phyloP scores from a whole-genome alignment of 345 rosid genomes.

The Crucihimalaya himalaica region DNA sequence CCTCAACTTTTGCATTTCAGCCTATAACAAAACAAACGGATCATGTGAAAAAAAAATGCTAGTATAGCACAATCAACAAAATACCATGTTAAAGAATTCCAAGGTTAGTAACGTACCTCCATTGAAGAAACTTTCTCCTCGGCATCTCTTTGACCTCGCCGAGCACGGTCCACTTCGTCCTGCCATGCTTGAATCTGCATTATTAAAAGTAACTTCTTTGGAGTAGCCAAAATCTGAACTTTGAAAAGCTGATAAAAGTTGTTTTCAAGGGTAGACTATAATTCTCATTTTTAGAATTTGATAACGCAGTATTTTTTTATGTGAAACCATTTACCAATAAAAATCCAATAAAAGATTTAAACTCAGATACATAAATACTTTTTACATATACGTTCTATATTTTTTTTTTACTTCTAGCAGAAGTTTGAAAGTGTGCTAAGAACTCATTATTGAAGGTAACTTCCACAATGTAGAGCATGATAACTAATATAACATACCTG shows the following conservation, averaged over 20 bases:
- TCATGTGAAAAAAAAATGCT: background rate
- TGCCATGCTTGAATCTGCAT: slow-evolving; percentile 91
- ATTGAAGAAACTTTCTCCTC: slow-evolving; percentile 86
- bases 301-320: slow-evolving; percentile 1
- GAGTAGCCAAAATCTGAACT: slow-evolving; percentile 28
- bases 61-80: slow-evolving; percentile 1
- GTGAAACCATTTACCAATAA: slow-evolving; percentile 12
- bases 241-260: background rate
- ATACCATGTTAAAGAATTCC: background rate
- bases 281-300: background rate
- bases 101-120: slow-evolving; percentile 59
- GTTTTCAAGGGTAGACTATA: slow-evolving; percentile 9
- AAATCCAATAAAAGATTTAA: slow-evolving; percentile 4
- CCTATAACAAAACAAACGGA: slow-evolving; percentile 53
- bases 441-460: background rate
- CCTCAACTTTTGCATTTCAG: slow-evolving; percentile 91
- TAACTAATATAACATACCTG: slow-evolving; percentile 59
- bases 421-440: background rate
- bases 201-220: slow-evolving; percentile 4
- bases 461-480: background rate
- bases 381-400: background rate
- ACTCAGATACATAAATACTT: background rate
- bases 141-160: slow-evolving; percentile 92
- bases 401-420: slow-evolving; percentile 9
- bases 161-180: slow-evolving; percentile 93